These are phyloP conservation scores for Urochloa ruziziensis DNA, from an alignment of 176 grass and related monocot species.

Conservation along the genomic window DNA sequence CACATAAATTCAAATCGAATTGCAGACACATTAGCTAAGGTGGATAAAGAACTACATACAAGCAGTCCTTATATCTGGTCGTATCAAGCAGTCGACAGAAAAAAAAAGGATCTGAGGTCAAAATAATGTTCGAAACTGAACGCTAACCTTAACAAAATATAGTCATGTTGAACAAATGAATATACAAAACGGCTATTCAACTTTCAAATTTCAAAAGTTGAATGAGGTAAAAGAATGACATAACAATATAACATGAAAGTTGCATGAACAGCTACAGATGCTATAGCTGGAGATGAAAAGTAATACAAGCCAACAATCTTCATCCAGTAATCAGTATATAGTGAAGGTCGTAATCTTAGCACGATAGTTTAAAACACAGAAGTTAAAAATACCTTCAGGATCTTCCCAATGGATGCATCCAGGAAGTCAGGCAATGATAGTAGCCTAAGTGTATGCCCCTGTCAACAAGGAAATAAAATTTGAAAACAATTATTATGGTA, in stretches of 20 bases:
- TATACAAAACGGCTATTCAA: not conserved
- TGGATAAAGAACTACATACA: not conserved
- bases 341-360: not conserved
- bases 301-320: not conserved
- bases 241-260: not conserved
- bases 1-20: not conserved
- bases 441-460: slow-evolving; percentile 95
- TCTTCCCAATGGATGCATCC: slow-evolving; percentile 97
- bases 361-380: not conserved
- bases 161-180: not conserved
- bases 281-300: too few species aligned
- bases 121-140: not conserved
- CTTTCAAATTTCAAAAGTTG: not conserved
- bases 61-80: not conserved
- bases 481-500: slow-evolving; percentile 16
- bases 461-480: slow-evolving; percentile 25
- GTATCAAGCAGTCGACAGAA: not conserved
- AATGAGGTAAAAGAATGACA: not conserved
- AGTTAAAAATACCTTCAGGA: slow-evolving; percentile 64
- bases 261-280: not conserved
- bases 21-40: not conserved
- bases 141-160: not conserved
- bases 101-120: not conserved
- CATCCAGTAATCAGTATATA: not conserved
- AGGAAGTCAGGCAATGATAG: slow-evolving; percentile 97